Conservation (phyloP, 345 rosid genomes). For the Bruguiera sexangula region DNA sequence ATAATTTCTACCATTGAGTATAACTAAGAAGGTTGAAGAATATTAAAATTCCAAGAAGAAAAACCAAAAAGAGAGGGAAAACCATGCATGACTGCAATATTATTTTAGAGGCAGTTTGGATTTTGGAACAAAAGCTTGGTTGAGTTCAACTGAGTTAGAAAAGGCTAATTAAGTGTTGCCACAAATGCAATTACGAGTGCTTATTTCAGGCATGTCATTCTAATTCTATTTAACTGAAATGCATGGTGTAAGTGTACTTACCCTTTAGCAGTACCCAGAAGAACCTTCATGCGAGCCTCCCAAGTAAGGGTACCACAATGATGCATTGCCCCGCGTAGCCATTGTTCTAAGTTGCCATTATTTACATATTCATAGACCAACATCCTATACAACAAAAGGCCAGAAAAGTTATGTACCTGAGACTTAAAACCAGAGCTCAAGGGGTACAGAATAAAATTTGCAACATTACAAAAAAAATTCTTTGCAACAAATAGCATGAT, state of each 20-base stretch:
- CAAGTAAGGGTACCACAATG: constrained; percentile 64
- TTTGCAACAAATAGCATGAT: background rate
- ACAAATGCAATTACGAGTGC: background rate
- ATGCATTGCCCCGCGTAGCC: constrained; percentile 71
- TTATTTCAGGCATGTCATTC: too few species aligned
- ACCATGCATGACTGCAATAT: background rate
- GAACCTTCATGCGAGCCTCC: constrained; percentile 84
- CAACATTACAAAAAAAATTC: background rate
- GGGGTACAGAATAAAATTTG: background rate
- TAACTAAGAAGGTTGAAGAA: background rate
- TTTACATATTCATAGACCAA: constrained; percentile 85
- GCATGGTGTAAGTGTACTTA: constrained; percentile 40
- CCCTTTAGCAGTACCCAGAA: constrained; percentile 80
- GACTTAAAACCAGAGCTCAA: constrained; percentile 3
- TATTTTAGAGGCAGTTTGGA: background rate
- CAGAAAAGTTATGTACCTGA: constrained; percentile 7
- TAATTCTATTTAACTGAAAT: too few species aligned
- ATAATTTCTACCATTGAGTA: constrained; percentile 1
- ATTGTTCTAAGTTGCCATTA: constrained; percentile 82
- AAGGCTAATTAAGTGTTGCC: background rate
- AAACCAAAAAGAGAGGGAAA: background rate
- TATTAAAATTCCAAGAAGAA: background rate
- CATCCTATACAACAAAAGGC: constrained; percentile 45
- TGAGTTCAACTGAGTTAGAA: too few species aligned
- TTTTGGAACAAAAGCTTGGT: too few species aligned